Base-by-base conservation (phyloP, 139 green algal genomes). In the Chlorella vulgaris region DNA sequence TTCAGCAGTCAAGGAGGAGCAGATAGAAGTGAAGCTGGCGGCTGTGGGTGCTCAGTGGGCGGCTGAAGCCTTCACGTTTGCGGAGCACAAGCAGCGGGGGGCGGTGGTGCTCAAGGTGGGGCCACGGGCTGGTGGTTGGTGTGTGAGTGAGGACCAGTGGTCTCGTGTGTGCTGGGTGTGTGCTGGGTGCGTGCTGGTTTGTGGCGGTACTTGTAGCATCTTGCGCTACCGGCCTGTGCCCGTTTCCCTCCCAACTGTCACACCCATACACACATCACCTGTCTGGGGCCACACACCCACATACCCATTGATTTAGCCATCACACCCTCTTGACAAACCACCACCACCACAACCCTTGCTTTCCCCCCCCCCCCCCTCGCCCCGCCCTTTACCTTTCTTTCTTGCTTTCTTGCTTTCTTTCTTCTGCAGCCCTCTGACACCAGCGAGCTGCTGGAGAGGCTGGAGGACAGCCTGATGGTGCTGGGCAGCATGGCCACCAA, bases 391-490 rank as follows among this genome's bases (percentile, higher is more conserved):
- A n/a, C n/a, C n/a, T n/a, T n/a, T n/a, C n/a, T n/a, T n/a, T n/a
- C n/a, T n/a, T n/a, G n/a, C n/a, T n/a, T n/a, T n/a, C n/a, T n/a
- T n/a, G n/a, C n/a, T n/a, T n/a, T n/a, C n/a, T n/a, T n/a, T n/a
- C n/a, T n/a, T n/a, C 47, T 29, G 65, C 83, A 91, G 84, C 81
- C 87, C 28, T 77, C 88, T 19, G 95, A 97, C 76, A 98, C 94
- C 8, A 90, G 91, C 8, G 95, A 98, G 86, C 89, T 99, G 39
- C 90, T 98, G 71, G 95, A 98, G 88, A 95, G 95, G 83, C 91
- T 98, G 74, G 96, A 99, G 89, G 96, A 99, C 82, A 91, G 88
- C 51, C 93, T 98, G 86, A 97, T 99, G 94, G 88, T 88, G n/a
- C 89, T 99, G 21, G 91, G 90, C 62, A 92, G 85, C 86, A 97